A percentile compares a stretch with the other conserved stretches of the same genome.
phyloP scores from a whole-genome alignment of 768 basidiomycete genomes.

The Suillus weaverae region DNA sequence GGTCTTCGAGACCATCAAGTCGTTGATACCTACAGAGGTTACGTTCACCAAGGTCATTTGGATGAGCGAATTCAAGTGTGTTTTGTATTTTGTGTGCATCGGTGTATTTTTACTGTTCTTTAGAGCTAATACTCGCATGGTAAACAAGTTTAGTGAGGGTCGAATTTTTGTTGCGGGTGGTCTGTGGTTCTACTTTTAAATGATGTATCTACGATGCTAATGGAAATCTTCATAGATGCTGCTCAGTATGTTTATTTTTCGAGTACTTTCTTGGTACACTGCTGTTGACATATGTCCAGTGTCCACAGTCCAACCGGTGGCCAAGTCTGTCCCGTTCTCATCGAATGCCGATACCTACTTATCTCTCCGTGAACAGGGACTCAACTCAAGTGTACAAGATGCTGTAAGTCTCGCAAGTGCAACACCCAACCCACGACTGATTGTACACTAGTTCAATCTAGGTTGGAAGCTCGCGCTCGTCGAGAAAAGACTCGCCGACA shows the following conservation, averaged over 20 bases:
- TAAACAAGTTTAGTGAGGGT: background rate
- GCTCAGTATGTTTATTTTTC: background rate
- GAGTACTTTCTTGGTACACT: background rate
- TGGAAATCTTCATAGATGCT: background rate
- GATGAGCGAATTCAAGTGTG: slow-evolving; percentile 31
- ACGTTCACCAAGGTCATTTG: slow-evolving; percentile 29
- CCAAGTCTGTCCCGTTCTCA: background rate
- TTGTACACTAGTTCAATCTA: slow-evolving; percentile 35
- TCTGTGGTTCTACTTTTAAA: background rate
- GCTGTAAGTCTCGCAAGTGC: slow-evolving; percentile 26
- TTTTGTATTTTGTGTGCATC: background rate
- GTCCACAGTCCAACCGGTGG: background rate
- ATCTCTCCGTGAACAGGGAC: slow-evolving; percentile 27
- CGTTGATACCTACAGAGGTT: slow-evolving; percentile 16
- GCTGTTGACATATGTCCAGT: background rate
- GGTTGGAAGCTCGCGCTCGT: slow-evolving; percentile 44
- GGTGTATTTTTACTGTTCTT: background rate
- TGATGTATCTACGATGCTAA: background rate
- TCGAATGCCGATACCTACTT: background rate
- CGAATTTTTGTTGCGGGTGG: background rate
- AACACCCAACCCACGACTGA: background rate
- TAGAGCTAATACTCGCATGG: background rate
- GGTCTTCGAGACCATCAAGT: slow-evolving; percentile 31
- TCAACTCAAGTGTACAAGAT: slow-evolving; percentile 41
- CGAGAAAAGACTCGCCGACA: slow-evolving; percentile 31